A percentile compares a stretch with the other conserved stretches of the same genome.
These are phyloP conservation scores for Neospermospora avenae DNA, from an alignment of 2,329 filamentous ascomycete genomes.

Conservation along the genomic window DNA sequence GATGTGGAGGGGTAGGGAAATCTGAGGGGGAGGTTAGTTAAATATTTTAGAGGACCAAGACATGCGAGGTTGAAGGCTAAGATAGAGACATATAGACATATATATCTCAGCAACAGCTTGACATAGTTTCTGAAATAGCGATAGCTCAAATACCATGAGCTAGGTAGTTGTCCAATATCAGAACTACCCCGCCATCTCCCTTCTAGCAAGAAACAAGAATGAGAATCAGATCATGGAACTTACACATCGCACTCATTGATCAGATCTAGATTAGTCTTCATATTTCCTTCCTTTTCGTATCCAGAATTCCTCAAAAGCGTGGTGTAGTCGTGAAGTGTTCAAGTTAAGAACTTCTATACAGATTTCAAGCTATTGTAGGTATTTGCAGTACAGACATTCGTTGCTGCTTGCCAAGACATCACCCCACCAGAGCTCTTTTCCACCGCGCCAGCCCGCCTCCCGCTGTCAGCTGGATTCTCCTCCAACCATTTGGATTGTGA, in stretches of 20 bases:
- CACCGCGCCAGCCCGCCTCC: neutral
- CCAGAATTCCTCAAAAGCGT: neutral
- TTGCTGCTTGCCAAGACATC: neutral
- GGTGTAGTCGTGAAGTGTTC: neutral
- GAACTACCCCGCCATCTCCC: constrained; percentile 10
- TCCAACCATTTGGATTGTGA: neutral
- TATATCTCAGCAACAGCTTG: neutral
- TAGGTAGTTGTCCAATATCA: neutral
- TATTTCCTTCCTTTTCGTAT: neutral
- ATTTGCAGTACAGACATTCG: too few species aligned
- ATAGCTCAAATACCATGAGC: neutral
- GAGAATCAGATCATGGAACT: constrained; percentile 29
- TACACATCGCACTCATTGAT: constrained; percentile 54
- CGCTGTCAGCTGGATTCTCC: neutral
- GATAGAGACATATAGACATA: too few species aligned
- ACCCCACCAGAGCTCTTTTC: constrained; percentile 7
- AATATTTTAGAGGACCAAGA: neutral
- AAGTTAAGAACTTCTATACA: too few species aligned
- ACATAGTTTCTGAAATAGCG: neutral
- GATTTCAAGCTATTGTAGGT: neutral
- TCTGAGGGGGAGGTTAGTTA: constrained; percentile 41
- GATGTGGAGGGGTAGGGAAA: constrained; percentile 67
- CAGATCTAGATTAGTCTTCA: constrained; percentile 47
- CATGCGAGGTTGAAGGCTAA: neutral
- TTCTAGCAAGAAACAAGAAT: neutral